A percentile compares a stretch with the other conserved stretches of the same genome.
phyloP scores from a whole-genome alignment of 257 asterid genomes.

The Petrea volubilis region DNA sequence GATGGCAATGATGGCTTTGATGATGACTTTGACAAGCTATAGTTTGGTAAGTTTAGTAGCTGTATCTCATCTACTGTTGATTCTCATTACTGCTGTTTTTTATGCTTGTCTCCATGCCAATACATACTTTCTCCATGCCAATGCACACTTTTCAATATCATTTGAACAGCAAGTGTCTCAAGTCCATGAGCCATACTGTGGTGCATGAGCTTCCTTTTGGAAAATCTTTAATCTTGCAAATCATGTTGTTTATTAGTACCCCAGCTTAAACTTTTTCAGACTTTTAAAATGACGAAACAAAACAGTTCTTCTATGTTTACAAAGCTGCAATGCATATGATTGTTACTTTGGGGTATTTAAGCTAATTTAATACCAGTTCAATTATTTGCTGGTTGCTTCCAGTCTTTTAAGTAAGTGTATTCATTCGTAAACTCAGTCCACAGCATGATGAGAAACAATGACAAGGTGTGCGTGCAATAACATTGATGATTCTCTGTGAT shows the following conservation, averaged over 20 bases:
- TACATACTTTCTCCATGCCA: too few relatives aligned
- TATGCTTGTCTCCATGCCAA: not conserved
- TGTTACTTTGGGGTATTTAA: not conserved
- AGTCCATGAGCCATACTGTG: not conserved
- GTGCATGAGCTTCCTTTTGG: not conserved
- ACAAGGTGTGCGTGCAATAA: not conserved
- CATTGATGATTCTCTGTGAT: not conserved
- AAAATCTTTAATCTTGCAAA: not conserved
- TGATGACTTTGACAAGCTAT: slow-evolving; percentile 73
- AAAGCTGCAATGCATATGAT: not conserved
- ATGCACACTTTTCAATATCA: too few relatives aligned
- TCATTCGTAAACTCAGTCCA: not conserved
- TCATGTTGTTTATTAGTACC: not conserved
- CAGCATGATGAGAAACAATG: slow-evolving; percentile 10
- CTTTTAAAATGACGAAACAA: not conserved
- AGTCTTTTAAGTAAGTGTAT: not conserved
- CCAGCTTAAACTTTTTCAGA: not conserved
- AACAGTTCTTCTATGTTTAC: not conserved
- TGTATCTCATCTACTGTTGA: not conserved
- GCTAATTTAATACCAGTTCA: not conserved
- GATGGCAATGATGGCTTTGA: slow-evolving; percentile 51
- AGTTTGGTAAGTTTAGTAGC: slow-evolving; percentile 44
- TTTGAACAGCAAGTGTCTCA: not conserved
- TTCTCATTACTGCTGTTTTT: not conserved
- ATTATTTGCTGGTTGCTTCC: not conserved